Conservation (phyloP, 2,329 filamentous ascomycete species). For the Fusarium sp. region DNA sequence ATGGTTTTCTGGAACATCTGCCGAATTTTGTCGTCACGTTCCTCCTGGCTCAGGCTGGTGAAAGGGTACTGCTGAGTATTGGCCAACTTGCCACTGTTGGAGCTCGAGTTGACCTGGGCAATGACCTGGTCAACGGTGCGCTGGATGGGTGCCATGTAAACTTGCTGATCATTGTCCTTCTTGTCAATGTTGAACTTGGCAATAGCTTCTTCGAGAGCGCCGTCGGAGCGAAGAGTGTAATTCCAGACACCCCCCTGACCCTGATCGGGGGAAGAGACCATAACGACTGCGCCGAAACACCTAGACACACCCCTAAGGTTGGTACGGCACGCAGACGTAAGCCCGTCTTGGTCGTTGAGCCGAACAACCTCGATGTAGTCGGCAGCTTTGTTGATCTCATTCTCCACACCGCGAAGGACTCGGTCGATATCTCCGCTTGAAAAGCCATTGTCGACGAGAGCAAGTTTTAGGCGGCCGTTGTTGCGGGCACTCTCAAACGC, state of each 20-base stretch:
- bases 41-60: slow-evolving; percentile 75
- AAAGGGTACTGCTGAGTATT: slow-evolving; percentile 76
- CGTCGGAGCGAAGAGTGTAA: slow-evolving; percentile 85
- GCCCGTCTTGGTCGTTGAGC: slow-evolving; percentile 65
- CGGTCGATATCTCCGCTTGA: slow-evolving; percentile 76
- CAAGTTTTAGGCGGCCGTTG: slow-evolving; percentile 73
- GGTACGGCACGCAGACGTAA: slow-evolving; percentile 73
- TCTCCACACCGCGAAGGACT: slow-evolving; percentile 73
- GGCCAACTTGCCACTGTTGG: slow-evolving; percentile 53
- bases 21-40: slow-evolving; percentile 75
- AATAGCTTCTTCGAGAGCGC: slow-evolving; percentile 68
- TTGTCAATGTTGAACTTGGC: slow-evolving; percentile 71
- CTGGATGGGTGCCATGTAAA: slow-evolving; percentile 85
- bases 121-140: slow-evolving; percentile 82
- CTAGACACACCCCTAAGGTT: slow-evolving; percentile 74
- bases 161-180: slow-evolving; percentile 78
- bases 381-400: slow-evolving; percentile 64
- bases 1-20: slow-evolving; percentile 77
- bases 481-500: slow-evolving; percentile 69
- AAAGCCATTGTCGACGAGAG: slow-evolving; percentile 82
- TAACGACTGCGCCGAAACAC: slow-evolving; percentile 81
- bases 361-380: slow-evolving; percentile 68
- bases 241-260: slow-evolving; percentile 79
- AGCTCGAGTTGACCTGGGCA: slow-evolving; percentile 60
- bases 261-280: slow-evolving; percentile 80